Percentiles rank a stretch among this genome's conserved stretches.
phyloP scores from a whole-genome alignment of 2,329 filamentous ascomycete species.

The Pseudohalonectria lignicola region DNA sequence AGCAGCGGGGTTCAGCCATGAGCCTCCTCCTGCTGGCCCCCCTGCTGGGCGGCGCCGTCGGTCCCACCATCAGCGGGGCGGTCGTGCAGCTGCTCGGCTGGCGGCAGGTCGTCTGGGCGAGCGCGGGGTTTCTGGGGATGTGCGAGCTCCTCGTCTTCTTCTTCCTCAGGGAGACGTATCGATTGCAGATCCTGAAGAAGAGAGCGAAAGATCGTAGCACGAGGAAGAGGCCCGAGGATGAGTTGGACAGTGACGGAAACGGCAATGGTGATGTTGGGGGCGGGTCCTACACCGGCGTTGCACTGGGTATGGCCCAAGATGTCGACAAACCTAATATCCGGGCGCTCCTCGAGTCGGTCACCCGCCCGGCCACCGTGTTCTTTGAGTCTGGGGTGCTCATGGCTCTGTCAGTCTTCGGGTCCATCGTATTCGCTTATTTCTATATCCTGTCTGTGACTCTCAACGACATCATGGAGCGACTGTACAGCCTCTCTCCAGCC shows the following conservation, averaged over 20 bases:
- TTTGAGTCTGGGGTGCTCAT: slow-evolving; percentile 30
- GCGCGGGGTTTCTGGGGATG: slow-evolving; percentile 11
- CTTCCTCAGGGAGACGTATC: slow-evolving; percentile 22
- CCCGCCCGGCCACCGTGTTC: slow-evolving; percentile 36
- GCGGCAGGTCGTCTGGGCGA: slow-evolving; percentile 20
- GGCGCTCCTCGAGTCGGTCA: slow-evolving; percentile 27
- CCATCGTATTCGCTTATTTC: slow-evolving; percentile 37
- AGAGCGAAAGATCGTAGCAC: slow-evolving; percentile 6
- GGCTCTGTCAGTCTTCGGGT: slow-evolving; percentile 30
- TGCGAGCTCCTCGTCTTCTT: slow-evolving; percentile 13
- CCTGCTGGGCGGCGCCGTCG: slow-evolving; percentile 18
- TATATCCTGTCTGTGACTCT: slow-evolving; percentile 44
- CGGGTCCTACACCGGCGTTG: no score
- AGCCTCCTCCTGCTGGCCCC: slow-evolving; percentile 18
- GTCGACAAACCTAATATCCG: slow-evolving; percentile 28
- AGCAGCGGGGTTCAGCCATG: slow-evolving; percentile 42
- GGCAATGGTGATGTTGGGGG: background rate
- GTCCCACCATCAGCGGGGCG: slow-evolving; percentile 20
- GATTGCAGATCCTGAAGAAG: slow-evolving; percentile 31
- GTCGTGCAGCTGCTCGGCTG: slow-evolving; percentile 19
- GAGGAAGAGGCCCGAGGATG: slow-evolving; percentile 21
- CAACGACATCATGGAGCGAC: slow-evolving; percentile 33
- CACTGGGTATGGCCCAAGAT: slow-evolving; percentile 26
- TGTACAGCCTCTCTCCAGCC: slow-evolving; percentile 38
- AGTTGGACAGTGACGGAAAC: no score